Evolutionary conservation across 139 green algal genomes (phyloP).

Genomic region (Pleodorina starrii): DNA sequence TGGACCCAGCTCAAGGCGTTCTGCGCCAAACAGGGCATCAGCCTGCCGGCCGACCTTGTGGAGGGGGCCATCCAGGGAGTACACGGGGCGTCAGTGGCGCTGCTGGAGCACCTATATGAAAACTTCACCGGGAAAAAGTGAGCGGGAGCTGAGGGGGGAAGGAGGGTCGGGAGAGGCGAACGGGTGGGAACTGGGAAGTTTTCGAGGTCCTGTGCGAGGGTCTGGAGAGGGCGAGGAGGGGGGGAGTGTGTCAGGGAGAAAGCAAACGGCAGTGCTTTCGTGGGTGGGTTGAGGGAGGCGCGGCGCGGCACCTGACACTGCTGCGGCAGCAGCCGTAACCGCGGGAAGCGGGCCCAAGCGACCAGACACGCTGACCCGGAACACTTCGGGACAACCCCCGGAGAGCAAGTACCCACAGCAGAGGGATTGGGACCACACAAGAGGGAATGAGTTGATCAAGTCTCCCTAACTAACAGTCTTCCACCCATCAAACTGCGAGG

Average conservation of each 20-base stretch:
- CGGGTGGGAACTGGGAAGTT: not conserved
- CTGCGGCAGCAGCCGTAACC: too few species aligned
- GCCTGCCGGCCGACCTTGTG: constrained; percentile 59
- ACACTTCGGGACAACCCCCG: too few species aligned
- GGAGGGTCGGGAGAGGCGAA: not conserved
- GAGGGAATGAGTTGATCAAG: too few species aligned
- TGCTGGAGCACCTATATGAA: constrained; percentile 75
- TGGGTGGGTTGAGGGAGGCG: too few species aligned
- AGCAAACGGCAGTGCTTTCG: too few species aligned
- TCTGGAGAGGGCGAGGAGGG: not conserved
- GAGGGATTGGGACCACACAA: too few species aligned
- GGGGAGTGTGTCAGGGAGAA: not conserved
- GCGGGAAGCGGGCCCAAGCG: too few species aligned
- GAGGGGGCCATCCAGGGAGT: constrained; percentile 58
- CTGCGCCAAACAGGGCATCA: constrained; percentile 59
- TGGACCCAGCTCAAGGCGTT: constrained; percentile 67
- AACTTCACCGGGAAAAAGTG: constrained; percentile 76
- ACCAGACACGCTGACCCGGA: too few species aligned
- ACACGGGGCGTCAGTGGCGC: constrained; percentile 58
- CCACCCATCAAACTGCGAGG: too few species aligned
- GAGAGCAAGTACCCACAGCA: too few species aligned
- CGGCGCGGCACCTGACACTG: too few species aligned
- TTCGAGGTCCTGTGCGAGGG: not conserved
- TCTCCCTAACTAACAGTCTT: too few species aligned
- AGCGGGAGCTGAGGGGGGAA: constrained; percentile 9